Base-by-base conservation (phyloP, 352 stramenopile genomes). In the Globisporangium carolinianum region DNA sequence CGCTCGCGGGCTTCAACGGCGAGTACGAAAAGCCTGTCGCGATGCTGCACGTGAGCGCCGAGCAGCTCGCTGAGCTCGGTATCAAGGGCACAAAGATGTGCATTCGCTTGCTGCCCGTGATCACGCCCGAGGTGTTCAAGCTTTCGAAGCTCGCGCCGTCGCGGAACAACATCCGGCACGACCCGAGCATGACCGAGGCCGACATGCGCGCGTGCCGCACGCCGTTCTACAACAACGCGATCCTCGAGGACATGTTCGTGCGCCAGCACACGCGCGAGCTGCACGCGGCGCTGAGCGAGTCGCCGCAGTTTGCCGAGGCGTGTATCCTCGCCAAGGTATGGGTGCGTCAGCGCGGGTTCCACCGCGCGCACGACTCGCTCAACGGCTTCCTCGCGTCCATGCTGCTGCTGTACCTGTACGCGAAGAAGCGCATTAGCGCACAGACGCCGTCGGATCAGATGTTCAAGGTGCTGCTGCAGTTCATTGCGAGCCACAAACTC, bases 171-270 rank as follows among this genome's bases (percentile, higher is more conserved):
- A 79, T 96, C 47, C 83, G 87, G 12, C 83, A 90, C 47, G 79
- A 90, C 47, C 68, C 74, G 1, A 75, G 71, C 52, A 87, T 91
- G 72, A 88, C 75, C 0, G 79, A 91, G 53, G 58, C 83, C 3
- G 78, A 88, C 54, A 87, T 86, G 71, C 75, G 72, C 57, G 62
- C 72, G 46, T 84, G 79, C 60, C 72, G 72, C 51, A 96, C 87
- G 8, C 89, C 89, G 17, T 71, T 82, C 48, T 96, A 97, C 82
- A 97, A 96, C 68, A 96, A 91, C 57, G 71, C 79, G 5, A 89
- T 97, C 17, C 61, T 97, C n/a, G 89, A 97, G 60, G 89, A 97
- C 61, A 92, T 96, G 83, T 76, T 84, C 68, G 65, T 94, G 46
- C 75, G 75, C 2, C 69, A 84, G 35, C 89, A 96, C 61, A 89